Base-by-base conservation (phyloP, 164 flowering plant genomes). In the Houttuynia cordata region DNA sequence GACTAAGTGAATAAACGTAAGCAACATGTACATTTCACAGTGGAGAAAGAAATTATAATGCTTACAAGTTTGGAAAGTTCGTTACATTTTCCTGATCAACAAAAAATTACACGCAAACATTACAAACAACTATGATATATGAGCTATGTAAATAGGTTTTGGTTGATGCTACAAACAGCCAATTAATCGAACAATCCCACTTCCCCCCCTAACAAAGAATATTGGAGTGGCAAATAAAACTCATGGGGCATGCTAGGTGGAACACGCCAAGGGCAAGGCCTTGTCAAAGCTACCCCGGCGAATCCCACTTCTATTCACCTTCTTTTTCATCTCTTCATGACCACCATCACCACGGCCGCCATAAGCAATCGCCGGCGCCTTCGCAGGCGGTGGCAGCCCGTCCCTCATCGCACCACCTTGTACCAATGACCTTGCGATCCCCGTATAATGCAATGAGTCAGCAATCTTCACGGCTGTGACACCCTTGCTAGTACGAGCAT, bases 391-490 rank as follows among this genome's bases (percentile, higher is more conserved):
- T 14, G 34, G 6, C 54, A 41, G 24, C 1, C 24, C 42, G 63
- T 0, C 59, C 67, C 47, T 75, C 83, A 10, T 24, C 0, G 82
- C 83, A 4, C 83, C 86, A 1, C 81, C 83, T 41, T 80, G 72
- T 14, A 64, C 50, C 0, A 86, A 69, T 24, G 83, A 66, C 60
- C 88, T 67, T 0, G 71, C 68, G 30, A 84, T 81, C 47, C 94
- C 90, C 0, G 70, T 62, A 58, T 81, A 84, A 8, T 83, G 73
- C 53, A 83, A 47, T 0, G 86, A 73, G 37, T 81, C 81, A 0
- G 88, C 88, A 4, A 87, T 84, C 24, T 80, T 81, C 55, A 84
- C 17, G 0, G 84, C 74, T 0, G 78, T 80, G 3, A 78, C 74
- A 0, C 87, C 83, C 60, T 79, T 81, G 42, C 62, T 75, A 0